Evolutionary conservation across 1,284 basidiomycete genomes (phyloP).

Genomic region (Gymnopus androsaceus): DNA sequence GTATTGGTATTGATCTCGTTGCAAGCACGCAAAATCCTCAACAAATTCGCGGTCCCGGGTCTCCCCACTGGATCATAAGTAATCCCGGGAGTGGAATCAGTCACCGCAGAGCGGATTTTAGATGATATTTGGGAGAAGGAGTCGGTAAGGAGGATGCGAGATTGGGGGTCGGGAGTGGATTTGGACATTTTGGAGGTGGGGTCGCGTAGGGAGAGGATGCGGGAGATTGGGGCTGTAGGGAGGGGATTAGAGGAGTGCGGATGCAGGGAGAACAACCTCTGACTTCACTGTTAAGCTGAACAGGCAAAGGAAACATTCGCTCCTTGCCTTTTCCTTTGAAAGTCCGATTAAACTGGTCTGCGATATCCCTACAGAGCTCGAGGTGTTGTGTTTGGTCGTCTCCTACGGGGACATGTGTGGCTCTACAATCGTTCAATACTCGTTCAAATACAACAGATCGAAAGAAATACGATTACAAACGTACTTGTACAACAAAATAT

Average conservation of each 20-base stretch:
- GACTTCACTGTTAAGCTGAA: constrained; percentile 78
- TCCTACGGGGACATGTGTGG: constrained; percentile 93
- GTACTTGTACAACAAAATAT: constrained; percentile 85
- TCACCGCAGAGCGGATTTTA: constrained; percentile 84
- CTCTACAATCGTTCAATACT: constrained; percentile 42
- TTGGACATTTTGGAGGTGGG: constrained; percentile 95
- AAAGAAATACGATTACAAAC: constrained; percentile 20
- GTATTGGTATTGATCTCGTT: too few relatives aligned
- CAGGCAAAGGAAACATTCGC: constrained; percentile 74
- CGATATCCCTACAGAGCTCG: constrained; percentile 84
- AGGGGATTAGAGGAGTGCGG: too few relatives aligned
- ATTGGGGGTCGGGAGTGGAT: constrained; percentile 78
- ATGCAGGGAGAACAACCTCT: too few relatives aligned
- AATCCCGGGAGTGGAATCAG: constrained; percentile 75
- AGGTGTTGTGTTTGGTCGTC: constrained; percentile 96
- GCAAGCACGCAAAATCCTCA: constrained; percentile 77
- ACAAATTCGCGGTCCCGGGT: constrained; percentile 84
- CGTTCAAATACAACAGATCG: not conserved
- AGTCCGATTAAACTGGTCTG: constrained; percentile 79
- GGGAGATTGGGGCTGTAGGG: constrained; percentile 71
- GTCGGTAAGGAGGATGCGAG: constrained; percentile 88
- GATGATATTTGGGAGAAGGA: constrained; percentile 56
- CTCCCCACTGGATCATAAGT: constrained; percentile 77
- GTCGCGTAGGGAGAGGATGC: constrained; percentile 84
- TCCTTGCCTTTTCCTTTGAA: constrained; percentile 42